Evolutionary conservation across 306 rosid genomes (phyloP).

Genomic region (Cercis canadensis): DNA sequence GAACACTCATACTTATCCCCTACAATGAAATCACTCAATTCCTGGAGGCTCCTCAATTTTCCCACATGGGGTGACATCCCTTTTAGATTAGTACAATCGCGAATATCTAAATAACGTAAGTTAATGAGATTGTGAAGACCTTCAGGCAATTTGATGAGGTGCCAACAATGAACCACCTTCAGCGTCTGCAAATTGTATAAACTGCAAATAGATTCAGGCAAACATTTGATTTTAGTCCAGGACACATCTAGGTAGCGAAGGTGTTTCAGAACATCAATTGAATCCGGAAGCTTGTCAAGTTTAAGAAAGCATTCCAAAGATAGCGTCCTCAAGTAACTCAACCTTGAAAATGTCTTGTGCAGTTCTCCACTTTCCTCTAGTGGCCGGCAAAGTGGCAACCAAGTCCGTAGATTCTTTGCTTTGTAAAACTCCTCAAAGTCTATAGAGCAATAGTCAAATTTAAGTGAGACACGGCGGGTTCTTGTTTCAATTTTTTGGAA

Average conservation of each 20-base stretch:
- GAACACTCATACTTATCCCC: not conserved
- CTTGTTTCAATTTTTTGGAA: not conserved
- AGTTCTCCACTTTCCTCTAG: no score
- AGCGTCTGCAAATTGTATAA: not conserved
- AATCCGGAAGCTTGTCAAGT: not conserved
- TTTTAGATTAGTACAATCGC: accelerated
- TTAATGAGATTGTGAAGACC: not conserved
- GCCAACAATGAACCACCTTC: accelerated
- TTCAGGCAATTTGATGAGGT: not conserved
- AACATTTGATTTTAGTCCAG: not conserved
- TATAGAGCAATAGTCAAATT: no score
- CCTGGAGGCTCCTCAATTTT: not conserved
- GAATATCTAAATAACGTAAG: not conserved
- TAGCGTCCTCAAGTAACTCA: not conserved
- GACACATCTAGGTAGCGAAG: conserved; percentile 8
- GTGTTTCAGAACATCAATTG: conserved; percentile 3
- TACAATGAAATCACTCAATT: not conserved
- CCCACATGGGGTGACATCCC: not conserved
- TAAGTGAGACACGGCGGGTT: conserved; percentile 8
- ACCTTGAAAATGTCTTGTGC: not conserved
- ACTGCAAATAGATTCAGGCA: not conserved
- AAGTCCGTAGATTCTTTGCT: not conserved
- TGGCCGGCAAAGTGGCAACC: not conserved
- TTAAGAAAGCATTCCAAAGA: not conserved
- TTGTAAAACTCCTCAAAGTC: not conserved